phyloP scores from a whole-genome alignment of 495 filamentous ascomycete genomes.

The Hypoxylon lenormandii region DNA sequence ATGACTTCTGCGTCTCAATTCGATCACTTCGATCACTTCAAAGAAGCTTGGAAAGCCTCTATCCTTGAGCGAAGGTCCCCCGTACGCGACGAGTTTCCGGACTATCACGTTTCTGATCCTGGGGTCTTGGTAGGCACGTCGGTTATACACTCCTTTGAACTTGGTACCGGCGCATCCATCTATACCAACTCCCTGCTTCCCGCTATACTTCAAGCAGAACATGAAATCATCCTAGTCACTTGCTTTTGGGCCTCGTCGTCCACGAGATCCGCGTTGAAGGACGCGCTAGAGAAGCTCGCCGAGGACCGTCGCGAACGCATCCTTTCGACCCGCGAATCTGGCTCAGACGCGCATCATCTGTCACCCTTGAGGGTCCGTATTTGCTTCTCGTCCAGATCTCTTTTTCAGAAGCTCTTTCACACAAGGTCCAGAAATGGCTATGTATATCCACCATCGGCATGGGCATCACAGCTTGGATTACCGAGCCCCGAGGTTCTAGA shows the following conservation, averaged over 20 bases:
- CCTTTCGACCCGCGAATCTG: slow-evolving; percentile 30
- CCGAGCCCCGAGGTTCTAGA: slow-evolving; percentile 64
- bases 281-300: slow-evolving; percentile 66
- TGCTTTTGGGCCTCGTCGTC: slow-evolving; percentile 79
- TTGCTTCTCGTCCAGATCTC: slow-evolving; percentile 73
- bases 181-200: slow-evolving; percentile 65
- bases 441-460: slow-evolving; percentile 66
- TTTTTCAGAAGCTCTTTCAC: slow-evolving; percentile 77
- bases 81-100: slow-evolving; percentile 45
- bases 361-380: slow-evolving; percentile 64
- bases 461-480: slow-evolving; percentile 69
- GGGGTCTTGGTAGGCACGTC: slow-evolving; percentile 61
- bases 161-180: slow-evolving; percentile 70
- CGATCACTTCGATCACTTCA: slow-evolving; percentile 24
- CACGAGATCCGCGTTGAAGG: slow-evolving; percentile 62
- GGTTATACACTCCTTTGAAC: slow-evolving; percentile 59
- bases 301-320: slow-evolving; percentile 47
- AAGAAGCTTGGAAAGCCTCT: slow-evolving; percentile 37
- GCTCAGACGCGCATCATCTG: slow-evolving; percentile 4
- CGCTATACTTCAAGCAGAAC: slow-evolving; percentile 65
- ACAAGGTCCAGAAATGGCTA: slow-evolving; percentile 67
- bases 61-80: slow-evolving; percentile 11
- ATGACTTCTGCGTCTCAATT: too few relatives aligned
- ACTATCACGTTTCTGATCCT: slow-evolving; percentile 50
- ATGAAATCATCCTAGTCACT: slow-evolving; percentile 77